Percentiles rank a stretch among this genome's conserved stretches.
Conservation (phyloP, 2,329 filamentous ascomycete species). For the Cytospora piceae region DNA sequence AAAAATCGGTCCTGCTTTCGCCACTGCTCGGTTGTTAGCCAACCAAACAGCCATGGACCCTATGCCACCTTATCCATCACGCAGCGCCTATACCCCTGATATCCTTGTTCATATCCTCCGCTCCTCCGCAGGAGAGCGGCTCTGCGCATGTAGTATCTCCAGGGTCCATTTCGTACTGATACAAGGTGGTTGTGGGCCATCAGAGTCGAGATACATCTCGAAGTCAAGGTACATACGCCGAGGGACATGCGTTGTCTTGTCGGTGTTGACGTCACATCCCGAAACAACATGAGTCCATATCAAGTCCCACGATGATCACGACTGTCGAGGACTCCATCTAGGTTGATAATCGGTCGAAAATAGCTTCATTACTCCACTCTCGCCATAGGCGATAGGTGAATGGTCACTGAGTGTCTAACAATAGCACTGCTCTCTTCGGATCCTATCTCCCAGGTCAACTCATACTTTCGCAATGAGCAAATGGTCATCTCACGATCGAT, state of each 20-base stretch:
- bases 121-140: conserved; percentile 1
- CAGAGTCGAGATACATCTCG: neutral
- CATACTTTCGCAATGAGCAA: neutral
- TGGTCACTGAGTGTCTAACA: neutral
- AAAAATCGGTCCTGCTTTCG: conserved; percentile 4
- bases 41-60: conserved; percentile 8
- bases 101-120: neutral
- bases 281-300: neutral
- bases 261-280: neutral
- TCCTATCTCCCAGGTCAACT: neutral
- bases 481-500: neutral
- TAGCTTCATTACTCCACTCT: neutral
- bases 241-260: neutral
- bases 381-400: neutral
- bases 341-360: neutral
- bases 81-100: conserved; percentile 17
- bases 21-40: neutral
- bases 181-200: neutral
- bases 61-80: conserved; percentile 1
- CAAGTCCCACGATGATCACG: neutral
- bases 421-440: neutral
- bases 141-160: neutral
- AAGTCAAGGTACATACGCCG: conserved; percentile 2
- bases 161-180: conserved; percentile 19
- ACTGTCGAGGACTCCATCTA: neutral